These are phyloP conservation scores for Chondrus crispus DNA, from an alignment of 23 red algal genomes.

Conservation along the genomic window DNA sequence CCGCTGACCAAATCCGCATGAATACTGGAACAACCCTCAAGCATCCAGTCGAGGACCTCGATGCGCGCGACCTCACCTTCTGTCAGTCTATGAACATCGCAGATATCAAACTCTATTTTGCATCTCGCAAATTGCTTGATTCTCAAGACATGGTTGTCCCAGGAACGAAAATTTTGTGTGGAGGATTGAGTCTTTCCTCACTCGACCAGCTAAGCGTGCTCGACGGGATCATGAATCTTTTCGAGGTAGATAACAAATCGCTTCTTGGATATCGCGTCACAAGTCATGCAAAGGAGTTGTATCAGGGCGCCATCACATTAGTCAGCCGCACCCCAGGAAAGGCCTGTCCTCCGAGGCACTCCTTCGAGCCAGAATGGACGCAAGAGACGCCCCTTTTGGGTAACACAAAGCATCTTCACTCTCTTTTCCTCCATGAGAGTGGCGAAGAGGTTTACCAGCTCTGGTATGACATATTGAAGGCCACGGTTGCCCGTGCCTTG, in stretches of 20 bases:
- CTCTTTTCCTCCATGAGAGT: slow-evolving; percentile 20
- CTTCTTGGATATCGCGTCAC: slow-evolving; percentile 22
- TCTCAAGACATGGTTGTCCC: background rate
- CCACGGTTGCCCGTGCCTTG: slow-evolving; percentile 4
- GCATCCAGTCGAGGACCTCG: background rate
- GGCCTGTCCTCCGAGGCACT: slow-evolving; percentile 25
- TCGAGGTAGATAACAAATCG: slow-evolving; percentile 11
- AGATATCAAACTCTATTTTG: background rate
- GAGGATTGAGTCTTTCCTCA: slow-evolving; percentile 25
- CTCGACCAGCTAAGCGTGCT: slow-evolving; percentile 20
- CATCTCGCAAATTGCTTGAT: background rate
- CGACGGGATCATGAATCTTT: slow-evolving; percentile 25
- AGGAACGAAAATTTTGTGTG: slow-evolving; percentile 12
- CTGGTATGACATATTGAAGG: background rate
- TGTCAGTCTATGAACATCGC: slow-evolving; percentile 36
- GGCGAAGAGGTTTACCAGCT: slow-evolving; percentile 11
- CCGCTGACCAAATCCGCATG: background rate
- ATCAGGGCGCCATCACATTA: slow-evolving; percentile 15
- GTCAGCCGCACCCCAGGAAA: background rate
- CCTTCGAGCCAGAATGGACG: slow-evolving; percentile 3
- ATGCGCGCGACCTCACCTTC: background rate
- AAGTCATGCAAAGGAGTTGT: slow-evolving; percentile 18
- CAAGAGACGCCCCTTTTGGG: background rate
- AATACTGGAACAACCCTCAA: slow-evolving; percentile 1
- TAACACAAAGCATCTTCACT: slow-evolving; percentile 21